These are phyloP conservation scores for Hapsidospora chrysogenum DNA, from an alignment of 495 filamentous ascomycete species.

Conservation along the genomic window DNA sequence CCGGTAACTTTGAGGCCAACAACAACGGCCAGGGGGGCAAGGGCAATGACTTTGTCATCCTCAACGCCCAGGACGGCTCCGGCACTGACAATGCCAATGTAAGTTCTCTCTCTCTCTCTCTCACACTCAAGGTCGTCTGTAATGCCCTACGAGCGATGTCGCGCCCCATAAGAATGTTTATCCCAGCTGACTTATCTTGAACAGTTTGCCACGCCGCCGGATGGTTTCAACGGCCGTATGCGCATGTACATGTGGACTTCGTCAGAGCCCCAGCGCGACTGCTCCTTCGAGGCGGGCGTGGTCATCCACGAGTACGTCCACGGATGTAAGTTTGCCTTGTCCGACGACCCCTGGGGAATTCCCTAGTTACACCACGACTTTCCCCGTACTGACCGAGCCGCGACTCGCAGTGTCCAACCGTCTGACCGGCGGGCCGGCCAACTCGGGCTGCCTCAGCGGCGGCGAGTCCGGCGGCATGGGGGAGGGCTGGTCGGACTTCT, in stretches of 20 bases:
- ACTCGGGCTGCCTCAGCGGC: conserved; percentile 25
- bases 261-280: conserved; percentile 25
- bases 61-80: conserved; percentile 35
- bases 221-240: conserved; percentile 31
- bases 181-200: too few relatives aligned
- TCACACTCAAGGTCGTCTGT: too few relatives aligned
- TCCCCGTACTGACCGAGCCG: conserved; percentile 1
- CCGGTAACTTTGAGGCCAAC: conserved; percentile 37
- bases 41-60: conserved; percentile 32
- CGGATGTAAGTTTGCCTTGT: conserved; percentile 13
- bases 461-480: conserved; percentile 35
- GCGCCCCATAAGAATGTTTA: too few relatives aligned
- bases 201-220: conserved; percentile 30
- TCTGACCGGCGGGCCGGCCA: conserved; percentile 37
- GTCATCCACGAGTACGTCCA: conserved; percentile 31
- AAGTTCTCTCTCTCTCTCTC: too few relatives aligned
- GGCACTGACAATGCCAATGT: conserved; percentile 31
- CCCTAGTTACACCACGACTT: too few relatives aligned
- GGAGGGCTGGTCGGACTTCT: conserved; percentile 39
- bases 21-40: conserved; percentile 29
- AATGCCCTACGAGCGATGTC: too few relatives aligned
- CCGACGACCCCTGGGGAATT: too few relatives aligned
- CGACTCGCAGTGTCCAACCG: conserved; percentile 24
- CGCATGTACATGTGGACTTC: conserved; percentile 30
- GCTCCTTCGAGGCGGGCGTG: conserved; percentile 26